Evolutionary conservation across 2,329 filamentous ascomycete species (phyloP), one percentile per base, ranked within the genome.

Genomic region (Talaromyces sp.): DNA sequence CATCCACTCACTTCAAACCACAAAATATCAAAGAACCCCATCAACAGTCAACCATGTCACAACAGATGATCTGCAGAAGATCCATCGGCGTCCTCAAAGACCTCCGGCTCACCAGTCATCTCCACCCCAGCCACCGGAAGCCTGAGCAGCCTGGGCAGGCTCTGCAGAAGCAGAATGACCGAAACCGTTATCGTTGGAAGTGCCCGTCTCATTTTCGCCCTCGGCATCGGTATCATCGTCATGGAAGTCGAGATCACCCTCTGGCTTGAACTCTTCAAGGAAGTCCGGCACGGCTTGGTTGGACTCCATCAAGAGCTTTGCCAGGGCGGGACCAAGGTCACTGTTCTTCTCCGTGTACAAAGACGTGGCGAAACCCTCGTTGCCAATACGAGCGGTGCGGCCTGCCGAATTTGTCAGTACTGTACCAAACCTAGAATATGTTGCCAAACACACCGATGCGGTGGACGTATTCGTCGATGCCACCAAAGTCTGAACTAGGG

Each of bases 401-500:
- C 94, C 89, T 91, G 11, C 14, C 35, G 21, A 32, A 50, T 46
- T 48, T n/a, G 27, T 31, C 35, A 43, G 50, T 29, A 35, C 38
- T 11, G 17, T 17, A 19, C 11, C 21, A 38, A 12, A 19, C 7
- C 53, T 6, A 38, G 24, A 35, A n/a, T 10, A 19, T 55, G 8
- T 8, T 38, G 14, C 53, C 8, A 43, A 4, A 24, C 24, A 76
- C 85, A 91, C 89, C 94, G 71, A 97, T 97, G 12, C 94, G 91
- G 71, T 99, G 94, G 27, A 89, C 87, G 68, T 97, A 99, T 72
- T 97, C 94, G 54, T 90, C 87, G 59, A 97, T 96, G 2, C 92
- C 93, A n/a, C 91, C 92, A 66, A 93, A 83, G 0, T 85, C 79
- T 50, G 81, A 76, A 5, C 81, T 86, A 0, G 93, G 93, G 1